Conservation (phyloP, 306 rosid genomes). For the Amphicarpaea edgeworthii region DNA sequence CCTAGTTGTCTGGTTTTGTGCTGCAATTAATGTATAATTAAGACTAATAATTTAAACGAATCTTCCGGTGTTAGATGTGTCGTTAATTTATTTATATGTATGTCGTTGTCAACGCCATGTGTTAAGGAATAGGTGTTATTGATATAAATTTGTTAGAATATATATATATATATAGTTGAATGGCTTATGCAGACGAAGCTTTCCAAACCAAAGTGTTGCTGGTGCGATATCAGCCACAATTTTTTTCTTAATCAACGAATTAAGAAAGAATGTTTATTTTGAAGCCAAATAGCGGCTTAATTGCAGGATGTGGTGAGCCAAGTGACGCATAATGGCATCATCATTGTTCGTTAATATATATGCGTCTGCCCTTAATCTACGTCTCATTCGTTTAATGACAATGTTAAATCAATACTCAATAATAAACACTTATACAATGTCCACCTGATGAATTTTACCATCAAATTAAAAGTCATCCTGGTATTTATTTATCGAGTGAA, state of each 20-base stretch:
- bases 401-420: too few relatives aligned
- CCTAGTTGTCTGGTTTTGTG: conserved; percentile 35
- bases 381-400: too few relatives aligned
- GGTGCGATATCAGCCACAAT: conserved; percentile 19
- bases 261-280: background rate
- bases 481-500: too few relatives aligned
- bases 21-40: background rate
- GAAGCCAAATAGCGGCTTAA: background rate
- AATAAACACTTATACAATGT: too few relatives aligned
- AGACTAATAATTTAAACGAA: conserved; percentile 40
- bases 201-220: conserved; percentile 12
- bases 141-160: background rate
- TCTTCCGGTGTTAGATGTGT: conserved; percentile 35
- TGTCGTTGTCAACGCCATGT: conserved; percentile 45
- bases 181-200: conserved; percentile 39
- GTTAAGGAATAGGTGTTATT: conserved; percentile 10
- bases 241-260: background rate
- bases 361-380: too few relatives aligned
- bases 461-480: too few relatives aligned
- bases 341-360: too few relatives aligned
- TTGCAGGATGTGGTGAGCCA: too few relatives aligned
- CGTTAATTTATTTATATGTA: too few relatives aligned
- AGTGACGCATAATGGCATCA: too few relatives aligned
- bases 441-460: too few relatives aligned
- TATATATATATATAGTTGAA: background rate